Evolutionary conservation across 2,329 filamentous ascomycete species (phyloP), one percentile per base, ranked within the genome.

Genomic region (Fusarium sulawesiense): DNA sequence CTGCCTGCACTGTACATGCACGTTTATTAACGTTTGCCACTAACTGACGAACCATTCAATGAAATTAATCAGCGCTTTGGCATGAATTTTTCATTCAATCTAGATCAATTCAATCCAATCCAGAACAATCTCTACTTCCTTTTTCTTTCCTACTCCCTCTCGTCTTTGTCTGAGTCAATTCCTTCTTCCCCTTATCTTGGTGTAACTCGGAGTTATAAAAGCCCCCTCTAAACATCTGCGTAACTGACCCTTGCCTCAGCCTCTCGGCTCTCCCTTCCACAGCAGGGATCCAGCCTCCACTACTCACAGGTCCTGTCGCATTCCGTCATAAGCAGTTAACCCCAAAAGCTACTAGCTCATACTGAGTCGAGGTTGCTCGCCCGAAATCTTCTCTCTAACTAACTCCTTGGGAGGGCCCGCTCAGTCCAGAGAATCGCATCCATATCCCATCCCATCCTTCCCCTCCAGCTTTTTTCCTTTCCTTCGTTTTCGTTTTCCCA

Each of bases 251-350:
- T 47, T 46, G 29, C 42, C 42, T 44, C 25, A 34, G 23, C 20
- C 21, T 61, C 32, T 40, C 48, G 23, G 16, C 21, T 61, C 32
- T 41, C 49, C 49, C 23, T 53, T 50, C 47, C 41, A 47, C 47
- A 12, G 6, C 40, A 57, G 66, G 41, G 44, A 30, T 64, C 44
- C 44, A 34, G 27, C 54, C 60, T 65, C 66, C 58, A 48, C 56
- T 46, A 18, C 34, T 37, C 34, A 37, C 34, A 37, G 34, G 34
- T 37, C 34, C 34, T 2, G 61, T 64, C 60, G 63, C 69, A 71
- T 73, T 73, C 72, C 70, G 67, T 73, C 70, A 73, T 73, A 70
- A 62, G 57, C 23, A 34, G 20, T 32, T 40, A 60, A 37, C 34
- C 32, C 21, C 9, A 41, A 21, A 51, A 27, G 40, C 23, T 20